Base-by-base conservation (phyloP, 108 stramenopile species). In the Pseudonitzschia multiseries region DNA sequence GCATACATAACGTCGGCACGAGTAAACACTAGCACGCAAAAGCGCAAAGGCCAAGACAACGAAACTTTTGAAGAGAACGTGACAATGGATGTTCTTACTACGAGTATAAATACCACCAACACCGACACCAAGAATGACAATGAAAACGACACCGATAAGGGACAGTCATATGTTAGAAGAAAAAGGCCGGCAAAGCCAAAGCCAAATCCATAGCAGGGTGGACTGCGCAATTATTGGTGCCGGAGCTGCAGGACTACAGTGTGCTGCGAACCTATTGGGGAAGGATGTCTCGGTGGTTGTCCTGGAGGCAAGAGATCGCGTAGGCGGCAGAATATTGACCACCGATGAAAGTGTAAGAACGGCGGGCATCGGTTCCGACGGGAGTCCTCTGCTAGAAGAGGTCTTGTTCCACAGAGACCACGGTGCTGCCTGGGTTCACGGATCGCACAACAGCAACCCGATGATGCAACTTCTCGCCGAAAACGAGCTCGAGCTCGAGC, bases 401-500 rank as follows among this genome's bases (percentile, higher is more conserved):
- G 41, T 80, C 5, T 46, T 52, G 14, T 43, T 75, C 40, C 27
- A 32, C 22, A 42, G 77, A 32, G 85, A 86, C 67, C 64, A 77
- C n/a, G 85, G 85, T 27, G 86, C 86, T 21, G 77, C 83, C 12
- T 87, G 86, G 86, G 77, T 87, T 42, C 86, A 87, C 68, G 86
- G 86, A 33, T 70, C 68, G 2, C 22, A 62, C 22, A 29, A 63
- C 1, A 36, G 15, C 26, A 87, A 87, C 73, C 86, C 86, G 41
- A 83, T 87, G 73, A 31, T 87, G 54, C n/a, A 36, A 21, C 57
- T 81, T 15, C 69, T 83, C 50, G 44, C 70, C 8, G 67, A 32
- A 27, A 31, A 14, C 57, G 46, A 48, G 17, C 18, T 18, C 46
- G 46, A 48, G 13, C 2, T 10, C 46, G 46, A 48, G 46, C 13